Base-by-base conservation (phyloP, 2,329 filamentous ascomycete species). In the Epichloe aotearoae region DNA sequence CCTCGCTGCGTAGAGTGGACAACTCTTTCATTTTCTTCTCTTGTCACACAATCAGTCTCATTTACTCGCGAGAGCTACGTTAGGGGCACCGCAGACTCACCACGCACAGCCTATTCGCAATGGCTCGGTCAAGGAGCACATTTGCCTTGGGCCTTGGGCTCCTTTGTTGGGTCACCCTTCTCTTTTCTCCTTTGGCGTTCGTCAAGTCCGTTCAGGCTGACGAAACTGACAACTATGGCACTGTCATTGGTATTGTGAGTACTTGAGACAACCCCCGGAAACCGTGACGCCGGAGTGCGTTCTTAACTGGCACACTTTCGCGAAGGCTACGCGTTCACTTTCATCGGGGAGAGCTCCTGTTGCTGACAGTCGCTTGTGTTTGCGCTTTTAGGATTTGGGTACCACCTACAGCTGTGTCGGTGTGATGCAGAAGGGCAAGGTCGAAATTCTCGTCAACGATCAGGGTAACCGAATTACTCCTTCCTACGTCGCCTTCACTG, bases 401-500 rank as follows among this genome's bases (percentile, higher is more conserved):
- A 95, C 89, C 49, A 95, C 89, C 58, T 83, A 83, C 73, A 84
- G 80, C 64, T 95, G 89, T 73, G 88, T 95, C 63, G 89, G 87
- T 84, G 88, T 95, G 68, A 95, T 95, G 88, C 85, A 90, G 69
- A 86, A 88, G 68, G 89, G 89, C 69, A 93, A 91, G 73, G 88
- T 95, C 61, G 88, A 95, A 66, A 95, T 95, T 74, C 79, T 95
- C 62, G 87, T 88, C 73, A 95, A 95, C 77, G 88, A 95, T 73
- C 89, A 95, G 77, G 88, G 88, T 77, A 89, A 95, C 82, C 86
- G 88, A 76, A 95, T 95, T 61, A 95, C 89, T 62, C 89, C 89
- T 51, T 95, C 88, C 57, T 95, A 93, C 72, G 90, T 95, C 67
- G 89, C 88, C 64, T 95, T 95, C 72, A 97, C 89, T 70, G 90